phyloP scores from a whole-genome alignment of 2,329 filamentous ascomycete species.

The Pseudocercospora crystallina region DNA sequence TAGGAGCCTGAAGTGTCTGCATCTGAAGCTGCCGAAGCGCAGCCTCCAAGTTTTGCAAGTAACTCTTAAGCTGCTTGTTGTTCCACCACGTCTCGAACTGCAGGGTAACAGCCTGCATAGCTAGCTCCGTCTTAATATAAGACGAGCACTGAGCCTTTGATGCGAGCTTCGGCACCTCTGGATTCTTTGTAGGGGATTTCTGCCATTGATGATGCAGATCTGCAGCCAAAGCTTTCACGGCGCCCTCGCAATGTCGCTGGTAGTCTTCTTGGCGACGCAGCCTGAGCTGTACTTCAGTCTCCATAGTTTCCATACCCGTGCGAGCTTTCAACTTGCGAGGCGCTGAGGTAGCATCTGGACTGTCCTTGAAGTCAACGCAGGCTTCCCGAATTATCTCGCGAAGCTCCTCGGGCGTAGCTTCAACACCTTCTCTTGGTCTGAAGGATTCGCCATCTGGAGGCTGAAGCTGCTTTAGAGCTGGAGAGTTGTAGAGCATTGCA shows the following conservation, averaged over 20 bases:
- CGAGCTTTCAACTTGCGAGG: neutral
- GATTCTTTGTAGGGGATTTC: neutral
- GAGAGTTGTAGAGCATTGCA: constrained; percentile 5
- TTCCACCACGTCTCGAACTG: constrained; percentile 6
- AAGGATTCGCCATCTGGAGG: constrained; percentile 2
- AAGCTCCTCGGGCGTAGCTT: neutral
- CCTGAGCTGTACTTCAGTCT: neutral
- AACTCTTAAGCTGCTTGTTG: constrained; percentile 5
- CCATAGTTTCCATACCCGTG: neutral
- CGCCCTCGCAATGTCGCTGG: neutral
- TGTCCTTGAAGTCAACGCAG: constrained; percentile 1
- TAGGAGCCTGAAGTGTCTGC: neutral
- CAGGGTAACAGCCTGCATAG: neutral
- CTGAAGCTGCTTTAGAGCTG: neutral
- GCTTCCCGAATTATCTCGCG: constrained; percentile 2
- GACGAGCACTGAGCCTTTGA: neutral
- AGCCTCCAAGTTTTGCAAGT: neutral
- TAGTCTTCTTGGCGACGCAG: constrained; percentile 6
- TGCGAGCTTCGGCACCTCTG: neutral
- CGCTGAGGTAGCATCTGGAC: constrained; percentile 1
- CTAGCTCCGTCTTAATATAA: constrained; percentile 1
- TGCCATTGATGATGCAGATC: constrained; percentile 5
- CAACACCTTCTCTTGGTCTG: neutral
- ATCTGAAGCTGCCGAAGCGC: neutral
- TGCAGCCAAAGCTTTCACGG: neutral